A percentile compares a stretch with the other conserved stretches of the same genome.
phyloP scores from a whole-genome alignment of 305 asterid species.

The Stenogyne calaminthoides region DNA sequence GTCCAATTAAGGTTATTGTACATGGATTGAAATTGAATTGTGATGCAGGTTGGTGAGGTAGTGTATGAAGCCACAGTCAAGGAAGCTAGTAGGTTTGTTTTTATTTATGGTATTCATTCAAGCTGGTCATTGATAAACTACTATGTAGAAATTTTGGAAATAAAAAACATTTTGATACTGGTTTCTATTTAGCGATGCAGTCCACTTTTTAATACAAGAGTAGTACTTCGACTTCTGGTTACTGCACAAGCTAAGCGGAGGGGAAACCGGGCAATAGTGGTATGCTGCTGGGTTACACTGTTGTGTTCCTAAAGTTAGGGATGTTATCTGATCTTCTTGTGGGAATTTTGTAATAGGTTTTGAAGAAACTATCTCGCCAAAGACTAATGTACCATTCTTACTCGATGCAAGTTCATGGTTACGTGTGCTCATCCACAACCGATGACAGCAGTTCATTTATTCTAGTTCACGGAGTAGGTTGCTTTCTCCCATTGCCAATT shows the following conservation, averaged over 20 bases:
- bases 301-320: neutral
- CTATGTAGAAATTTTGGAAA: neutral
- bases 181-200: slow-evolving; percentile 57
- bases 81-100: slow-evolving; percentile 68
- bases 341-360: slow-evolving; percentile 52
- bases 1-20: slow-evolving; percentile 12
- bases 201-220: slow-evolving; percentile 70
- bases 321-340: slow-evolving; percentile 28
- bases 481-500: slow-evolving; percentile 20
- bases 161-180: slow-evolving; percentile 24
- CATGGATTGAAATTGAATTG: slow-evolving; percentile 23
- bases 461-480: slow-evolving; percentile 85
- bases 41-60: slow-evolving; percentile 75
- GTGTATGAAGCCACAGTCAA: slow-evolving; percentile 84
- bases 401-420: slow-evolving; percentile 95
- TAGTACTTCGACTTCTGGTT: slow-evolving; percentile 71
- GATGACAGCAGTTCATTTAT: slow-evolving; percentile 63
- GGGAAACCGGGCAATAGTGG: slow-evolving; percentile 93
- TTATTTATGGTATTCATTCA: slow-evolving; percentile 13
- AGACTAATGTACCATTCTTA: slow-evolving; percentile 85
- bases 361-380: slow-evolving; percentile 73
- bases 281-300: slow-evolving; percentile 27
- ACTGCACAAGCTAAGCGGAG: slow-evolving; percentile 84
- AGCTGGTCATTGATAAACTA: slow-evolving; percentile 11
- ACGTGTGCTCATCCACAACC: slow-evolving; percentile 68